Base-by-base conservation (phyloP, 2,329 filamentous ascomycete species). In the Monosporascus cannonballus region DNA sequence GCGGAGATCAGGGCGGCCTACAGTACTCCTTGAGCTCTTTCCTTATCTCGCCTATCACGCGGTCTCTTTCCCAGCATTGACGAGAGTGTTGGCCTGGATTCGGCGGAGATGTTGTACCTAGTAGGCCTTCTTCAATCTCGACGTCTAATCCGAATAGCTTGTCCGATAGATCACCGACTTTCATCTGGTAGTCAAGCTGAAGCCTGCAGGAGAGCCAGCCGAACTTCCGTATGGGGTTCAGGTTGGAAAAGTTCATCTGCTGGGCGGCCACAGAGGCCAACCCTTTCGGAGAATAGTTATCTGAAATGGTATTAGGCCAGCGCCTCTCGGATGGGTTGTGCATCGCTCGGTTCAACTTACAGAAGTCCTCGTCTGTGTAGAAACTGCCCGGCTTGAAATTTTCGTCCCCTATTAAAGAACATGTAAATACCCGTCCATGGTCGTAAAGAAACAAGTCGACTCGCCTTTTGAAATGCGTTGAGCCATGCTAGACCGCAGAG, bases 311-410 rank as follows among this genome's bases (percentile, higher is more conserved):
- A 34, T 34, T 14, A 34, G 30, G 30, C 30, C 30, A 4, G 30
- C 30, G 5, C 49, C 6, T 37, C 54, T 58, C 51, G 4, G 22
- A 37, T 18, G 3, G 3, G 6, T 6, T 54, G 15, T 46, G 37
- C 22, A 3, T 38, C 18, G 27, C 24, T 17, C 18, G 8, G 17
- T 42, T 20, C 24, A 9, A 55, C 56, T 46, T 52, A 59, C 57
- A 20, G n/a, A 56, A 46, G 34, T 59, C 57, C 38, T 55, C 50
- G 15, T 59, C 57, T 1, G 54, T 55, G 24, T 55, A 59, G 49
- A 59, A 58, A 6, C 49, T 47, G 15, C 56, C 52, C 22, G n/a
- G 22, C 24, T 30, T 20, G 11, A 17, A 22, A 51, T 17, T 49
- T 25, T 45, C 34, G 27, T 38, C 34, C 47, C 36, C 47, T 56